Conservation (phyloP, 352 stramenopile genomes). For the Globisporangium middletonii region DNA sequence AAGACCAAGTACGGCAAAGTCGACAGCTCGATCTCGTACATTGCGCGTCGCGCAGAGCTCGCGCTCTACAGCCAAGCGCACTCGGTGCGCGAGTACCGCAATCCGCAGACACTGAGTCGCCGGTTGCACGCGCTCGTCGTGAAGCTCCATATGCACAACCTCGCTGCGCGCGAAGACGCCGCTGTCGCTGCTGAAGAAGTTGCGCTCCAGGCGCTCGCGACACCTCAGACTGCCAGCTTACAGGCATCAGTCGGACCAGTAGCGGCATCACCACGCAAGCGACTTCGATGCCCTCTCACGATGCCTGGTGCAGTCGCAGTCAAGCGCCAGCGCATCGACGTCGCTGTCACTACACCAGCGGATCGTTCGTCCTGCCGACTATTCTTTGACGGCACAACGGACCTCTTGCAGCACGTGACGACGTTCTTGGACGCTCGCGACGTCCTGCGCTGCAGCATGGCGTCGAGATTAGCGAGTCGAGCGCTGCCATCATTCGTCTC, state of each 20-base stretch:
- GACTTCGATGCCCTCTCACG: too few relatives aligned
- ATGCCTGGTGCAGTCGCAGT: neutral
- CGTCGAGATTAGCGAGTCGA: conserved; percentile 20
- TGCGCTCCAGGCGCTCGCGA: neutral
- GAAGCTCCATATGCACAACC: conserved; percentile 56
- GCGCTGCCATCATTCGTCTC: conserved; percentile 35
- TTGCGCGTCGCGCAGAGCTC: conserved; percentile 47
- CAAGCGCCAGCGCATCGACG: neutral
- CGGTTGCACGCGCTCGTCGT: conserved; percentile 51
- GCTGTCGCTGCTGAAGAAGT: conserved; percentile 21
- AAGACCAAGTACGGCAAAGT: conserved; percentile 60
- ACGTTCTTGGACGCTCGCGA: conserved; percentile 32
- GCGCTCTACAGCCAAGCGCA: conserved; percentile 48
- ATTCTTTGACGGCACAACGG: conserved; percentile 42
- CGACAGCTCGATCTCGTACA: conserved; percentile 56
- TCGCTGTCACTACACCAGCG: neutral
- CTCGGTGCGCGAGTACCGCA: conserved; percentile 45
- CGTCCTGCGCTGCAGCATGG: conserved; percentile 27
- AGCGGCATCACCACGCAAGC: too few relatives aligned
- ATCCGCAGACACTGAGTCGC: conserved; percentile 47
- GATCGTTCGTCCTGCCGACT: conserved; percentile 15
- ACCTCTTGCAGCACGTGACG: conserved; percentile 35
- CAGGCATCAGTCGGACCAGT: too few relatives aligned
- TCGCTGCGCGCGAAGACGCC: conserved; percentile 29
- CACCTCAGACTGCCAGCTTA: too few relatives aligned